Evolutionary conservation across 371 early-diverging fungal genomes (phyloP).

Genomic region (Smittium mucronatum): DNA sequence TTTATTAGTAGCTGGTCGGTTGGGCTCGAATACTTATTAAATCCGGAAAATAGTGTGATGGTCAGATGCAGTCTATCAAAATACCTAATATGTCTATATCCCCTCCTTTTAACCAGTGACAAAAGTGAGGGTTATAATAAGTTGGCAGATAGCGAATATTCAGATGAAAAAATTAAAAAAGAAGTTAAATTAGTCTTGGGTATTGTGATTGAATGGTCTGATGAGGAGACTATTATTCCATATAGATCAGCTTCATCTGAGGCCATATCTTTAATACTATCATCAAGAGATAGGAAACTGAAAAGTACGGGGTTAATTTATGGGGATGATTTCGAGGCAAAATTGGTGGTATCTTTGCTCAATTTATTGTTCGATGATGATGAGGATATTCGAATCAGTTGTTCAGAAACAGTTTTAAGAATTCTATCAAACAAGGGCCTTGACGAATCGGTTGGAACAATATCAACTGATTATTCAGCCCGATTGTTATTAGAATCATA

Average conservation of each 20-base stretch:
- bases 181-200: not conserved
- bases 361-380: constrained; percentile 2
- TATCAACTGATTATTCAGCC: not conserved
- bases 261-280: not conserved
- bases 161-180: not conserved
- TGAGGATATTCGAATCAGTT: not conserved
- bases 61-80: not conserved
- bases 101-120: not conserved
- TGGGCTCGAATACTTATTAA: not conserved
- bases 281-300: not conserved
- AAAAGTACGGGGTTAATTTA: not conserved
- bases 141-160: not conserved
- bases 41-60: not conserved
- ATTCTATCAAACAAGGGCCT: not conserved
- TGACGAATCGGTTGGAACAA: not conserved
- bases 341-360: not conserved
- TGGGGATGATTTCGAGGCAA: not conserved
- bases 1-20: not conserved
- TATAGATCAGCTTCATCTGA: not conserved
- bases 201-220: not conserved
- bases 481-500: not conserved
- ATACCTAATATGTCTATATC: not conserved
- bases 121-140: not conserved
- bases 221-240: not conserved
- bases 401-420: not conserved